Conservation (phyloP, 2,329 filamentous ascomycete species). For the Chaetomiaceae sp. region DNA sequence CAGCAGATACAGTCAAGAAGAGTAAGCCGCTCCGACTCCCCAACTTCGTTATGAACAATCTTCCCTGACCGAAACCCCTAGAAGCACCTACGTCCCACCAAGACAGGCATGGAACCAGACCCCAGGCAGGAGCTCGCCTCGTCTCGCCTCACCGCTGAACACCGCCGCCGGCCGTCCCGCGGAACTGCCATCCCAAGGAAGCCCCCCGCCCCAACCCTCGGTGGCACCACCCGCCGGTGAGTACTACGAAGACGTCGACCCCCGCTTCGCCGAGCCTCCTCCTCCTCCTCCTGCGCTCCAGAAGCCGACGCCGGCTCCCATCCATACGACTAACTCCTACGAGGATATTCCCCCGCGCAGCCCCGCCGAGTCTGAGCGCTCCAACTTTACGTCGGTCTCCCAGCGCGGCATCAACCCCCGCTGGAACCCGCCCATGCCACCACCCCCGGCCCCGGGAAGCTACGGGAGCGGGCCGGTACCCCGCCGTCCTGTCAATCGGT, state of each 20-base stretch:
- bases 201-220: slow-evolving; percentile 28
- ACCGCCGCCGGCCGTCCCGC: slow-evolving; percentile 29
- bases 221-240: slow-evolving; percentile 35
- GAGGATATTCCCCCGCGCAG: slow-evolving; percentile 51
- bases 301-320: slow-evolving; percentile 31
- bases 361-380: slow-evolving; percentile 72
- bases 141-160: slow-evolving; percentile 43
- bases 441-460: slow-evolving; percentile 40
- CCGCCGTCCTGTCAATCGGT: slow-evolving; percentile 48
- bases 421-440: slow-evolving; percentile 61
- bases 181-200: slow-evolving; percentile 35
- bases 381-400: slow-evolving; percentile 84
- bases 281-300: slow-evolving; percentile 27
- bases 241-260: slow-evolving; percentile 94
- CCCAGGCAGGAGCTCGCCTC: slow-evolving; percentile 41
- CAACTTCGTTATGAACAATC: slow-evolving; percentile 19
- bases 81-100: slow-evolving; percentile 51
- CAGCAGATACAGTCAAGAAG: slow-evolving; percentile 68
- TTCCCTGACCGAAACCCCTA: slow-evolving; percentile 36
- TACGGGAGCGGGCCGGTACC: slow-evolving; percentile 32
- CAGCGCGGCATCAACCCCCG: slow-evolving; percentile 84
- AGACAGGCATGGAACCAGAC: slow-evolving; percentile 53
- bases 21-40: slow-evolving; percentile 52
- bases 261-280: slow-evolving; percentile 64
- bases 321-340: slow-evolving; percentile 29